Evolutionary conservation across 352 stramenopile species (phyloP).

Genomic region (Thraustochytrium sp.): DNA sequence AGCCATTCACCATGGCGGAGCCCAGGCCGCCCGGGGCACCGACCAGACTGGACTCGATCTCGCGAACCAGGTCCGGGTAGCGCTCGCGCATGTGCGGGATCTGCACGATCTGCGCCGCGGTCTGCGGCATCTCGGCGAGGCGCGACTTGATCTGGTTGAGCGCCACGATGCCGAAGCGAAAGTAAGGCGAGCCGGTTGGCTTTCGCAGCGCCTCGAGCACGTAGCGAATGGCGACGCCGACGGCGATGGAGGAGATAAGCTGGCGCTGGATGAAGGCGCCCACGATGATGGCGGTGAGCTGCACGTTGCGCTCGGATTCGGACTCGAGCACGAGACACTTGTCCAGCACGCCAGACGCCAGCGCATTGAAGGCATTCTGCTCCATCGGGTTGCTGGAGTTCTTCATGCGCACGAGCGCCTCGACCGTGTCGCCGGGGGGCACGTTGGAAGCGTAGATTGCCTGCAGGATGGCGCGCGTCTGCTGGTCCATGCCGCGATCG

Average conservation of each 20-base stretch:
- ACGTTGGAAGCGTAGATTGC: conserved; percentile 98
- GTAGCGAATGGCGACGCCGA: conserved; percentile 93
- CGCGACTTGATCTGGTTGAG: conserved; percentile 94
- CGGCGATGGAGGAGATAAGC: conserved; percentile 91
- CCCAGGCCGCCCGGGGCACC: background rate
- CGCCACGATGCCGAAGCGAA: conserved; percentile 96
- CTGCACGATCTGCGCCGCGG: conserved; percentile 94
- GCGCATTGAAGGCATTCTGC: conserved; percentile 98
- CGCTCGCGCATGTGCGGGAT: conserved; percentile 92
- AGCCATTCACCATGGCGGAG: background rate
- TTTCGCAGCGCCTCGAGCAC: conserved; percentile 93
- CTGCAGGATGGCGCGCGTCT: conserved; percentile 97
- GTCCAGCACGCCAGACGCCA: conserved; percentile 99
- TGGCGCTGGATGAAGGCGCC: conserved; percentile 97
- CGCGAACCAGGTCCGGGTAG: conserved; percentile 71
- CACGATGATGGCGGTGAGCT: conserved; percentile 96
- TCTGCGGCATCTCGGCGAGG: conserved; percentile 86
- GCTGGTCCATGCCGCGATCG: conserved; percentile 85
- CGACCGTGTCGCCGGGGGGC: conserved; percentile 93
- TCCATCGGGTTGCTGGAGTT: conserved; percentile 85
- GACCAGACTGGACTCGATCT: background rate
- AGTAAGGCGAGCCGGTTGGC: conserved; percentile 93
- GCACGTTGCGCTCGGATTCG: conserved; percentile 97
- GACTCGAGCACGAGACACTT: conserved; percentile 98
- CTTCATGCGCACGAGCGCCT: conserved; percentile 98